Base-by-base conservation (phyloP, 768 basidiomycete species). In the Suillus brevipes region DNA sequence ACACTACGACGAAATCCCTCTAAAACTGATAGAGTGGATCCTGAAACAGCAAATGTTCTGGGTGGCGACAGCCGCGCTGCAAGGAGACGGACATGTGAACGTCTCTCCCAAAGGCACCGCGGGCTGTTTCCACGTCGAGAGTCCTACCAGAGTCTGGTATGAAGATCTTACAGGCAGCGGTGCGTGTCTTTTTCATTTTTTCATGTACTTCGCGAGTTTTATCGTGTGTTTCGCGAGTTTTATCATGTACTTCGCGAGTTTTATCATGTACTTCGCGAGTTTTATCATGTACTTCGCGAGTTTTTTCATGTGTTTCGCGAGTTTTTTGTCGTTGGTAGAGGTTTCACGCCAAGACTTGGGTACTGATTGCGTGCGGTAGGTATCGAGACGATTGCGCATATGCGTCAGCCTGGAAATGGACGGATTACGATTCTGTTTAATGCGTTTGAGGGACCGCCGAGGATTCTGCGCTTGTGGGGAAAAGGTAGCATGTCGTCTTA, bases 151-250 rank as follows among this genome's bases (percentile, higher is more conserved):
- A 55, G 86, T 88, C 2, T 91, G 89, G 90, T 91, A 91, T 67
- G 88, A 91, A 70, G 89, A 91, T 71, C 79, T 89, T 53, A 87
- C 85, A 23, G 90, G 90, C 10, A 87, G 87, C 66, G 89, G 89
- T 88, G 65, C 49, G 81, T 78, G n/a, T n/a, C n/a, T n/a, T n/a
- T n/a, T n/a, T n/a, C n/a, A n/a, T n/a, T n/a, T n/a, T n/a, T n/a
- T n/a, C n/a, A n/a, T n/a, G n/a, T n/a, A n/a, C n/a, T n/a, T n/a
- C n/a, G n/a, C n/a, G n/a, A n/a, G n/a, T n/a, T n/a, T n/a, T n/a
- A n/a, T n/a, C n/a, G n/a, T n/a, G n/a, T n/a, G n/a, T n/a, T n/a
- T n/a, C n/a, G n/a, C n/a, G n/a, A n/a, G n/a, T n/a, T n/a, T n/a
- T n/a, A n/a, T n/a, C n/a, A n/a, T n/a, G n/a, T n/a, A n/a, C n/a